phyloP scores from a whole-genome alignment of 1,284 basidiomycete species.

The Irpex lacteus region DNA sequence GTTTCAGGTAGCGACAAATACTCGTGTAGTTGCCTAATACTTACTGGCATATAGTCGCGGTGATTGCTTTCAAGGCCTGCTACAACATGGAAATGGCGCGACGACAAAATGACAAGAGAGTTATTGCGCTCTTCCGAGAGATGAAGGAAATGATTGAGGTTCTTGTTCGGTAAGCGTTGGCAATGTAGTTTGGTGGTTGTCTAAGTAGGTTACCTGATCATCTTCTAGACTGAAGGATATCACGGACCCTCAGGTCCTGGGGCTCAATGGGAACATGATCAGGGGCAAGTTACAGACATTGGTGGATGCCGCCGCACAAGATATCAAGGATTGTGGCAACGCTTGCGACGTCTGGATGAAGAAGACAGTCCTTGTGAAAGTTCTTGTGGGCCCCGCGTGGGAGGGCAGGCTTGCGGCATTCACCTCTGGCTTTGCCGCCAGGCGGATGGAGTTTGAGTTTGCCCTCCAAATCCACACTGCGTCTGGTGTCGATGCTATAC shows the following conservation, averaged over 20 bases:
- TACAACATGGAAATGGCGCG: constrained; percentile 35
- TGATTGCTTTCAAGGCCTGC: not conserved
- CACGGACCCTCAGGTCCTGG: constrained; percentile 12
- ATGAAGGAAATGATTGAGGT: constrained; percentile 23
- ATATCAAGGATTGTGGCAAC: constrained; percentile 31
- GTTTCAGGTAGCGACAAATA: not conserved
- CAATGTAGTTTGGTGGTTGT: constrained; percentile 13
- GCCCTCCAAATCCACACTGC: constrained; percentile 31
- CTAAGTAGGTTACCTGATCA: not conserved
- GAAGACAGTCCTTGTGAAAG: constrained; percentile 32
- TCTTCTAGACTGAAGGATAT: constrained; percentile 16
- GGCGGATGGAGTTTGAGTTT: constrained; percentile 29
- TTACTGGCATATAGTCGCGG: not conserved
- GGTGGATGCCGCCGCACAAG: constrained; percentile 20
- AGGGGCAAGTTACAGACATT: constrained; percentile 22
- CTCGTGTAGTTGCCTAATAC: no score
- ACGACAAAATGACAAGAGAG: constrained; percentile 40
- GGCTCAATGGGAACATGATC: constrained; percentile 18
- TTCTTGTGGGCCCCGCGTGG: constrained; percentile 35
- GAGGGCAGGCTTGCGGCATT: constrained; percentile 30
- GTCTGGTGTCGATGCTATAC: constrained; percentile 28
- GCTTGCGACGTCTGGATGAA: constrained; percentile 31
- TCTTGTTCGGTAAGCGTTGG: constrained; percentile 26
- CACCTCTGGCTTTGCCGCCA: constrained; percentile 26
- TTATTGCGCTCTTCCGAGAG: constrained; percentile 30